A percentile compares a stretch with the other conserved stretches of the same genome.
Evolutionary conservation across 768 basidiomycete species (phyloP).

Genomic region (Clathrus columnatus): DNA sequence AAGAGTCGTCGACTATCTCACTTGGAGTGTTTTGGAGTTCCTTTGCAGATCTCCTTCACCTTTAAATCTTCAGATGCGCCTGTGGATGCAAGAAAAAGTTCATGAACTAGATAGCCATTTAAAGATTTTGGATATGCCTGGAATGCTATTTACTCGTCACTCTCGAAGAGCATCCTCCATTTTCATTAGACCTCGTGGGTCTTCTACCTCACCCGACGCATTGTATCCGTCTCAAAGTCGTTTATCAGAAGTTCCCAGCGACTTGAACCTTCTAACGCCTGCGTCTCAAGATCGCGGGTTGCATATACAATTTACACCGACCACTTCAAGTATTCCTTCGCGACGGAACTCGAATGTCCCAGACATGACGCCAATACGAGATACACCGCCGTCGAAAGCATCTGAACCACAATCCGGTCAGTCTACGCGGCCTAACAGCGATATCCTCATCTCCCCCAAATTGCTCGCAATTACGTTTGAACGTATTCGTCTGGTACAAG

Average conservation of each 20-base stretch:
- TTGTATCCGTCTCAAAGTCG: conserved; percentile 3
- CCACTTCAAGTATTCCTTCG: conserved; percentile 15
- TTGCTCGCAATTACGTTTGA: conserved; percentile 53
- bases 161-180: conserved; percentile 14
- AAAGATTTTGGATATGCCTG: conserved; percentile 19
- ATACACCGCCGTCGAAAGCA: too few relatives aligned
- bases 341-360: conserved; percentile 10
- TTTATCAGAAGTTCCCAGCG: not conserved
- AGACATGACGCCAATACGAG: not conserved
- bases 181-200: conserved; percentile 14
- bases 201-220: conserved; percentile 11
- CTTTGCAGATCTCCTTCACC: conserved; percentile 55
- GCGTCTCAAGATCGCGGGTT: not conserved
- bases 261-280: not conserved
- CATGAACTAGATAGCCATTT: conserved; percentile 45
- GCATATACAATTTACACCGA: not conserved
- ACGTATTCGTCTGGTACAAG: conserved; percentile 54
- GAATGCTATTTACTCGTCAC: not conserved
- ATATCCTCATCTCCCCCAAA: conserved; percentile 37
- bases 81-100: conserved; percentile 58
- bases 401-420: not conserved
- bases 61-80: conserved; percentile 54
- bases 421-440: conserved; percentile 9
- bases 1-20: conserved; percentile 57
- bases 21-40: conserved; percentile 67